Conservation (phyloP, 768 basidiomycete species). For the Phanerochaete carnosa region DNA sequence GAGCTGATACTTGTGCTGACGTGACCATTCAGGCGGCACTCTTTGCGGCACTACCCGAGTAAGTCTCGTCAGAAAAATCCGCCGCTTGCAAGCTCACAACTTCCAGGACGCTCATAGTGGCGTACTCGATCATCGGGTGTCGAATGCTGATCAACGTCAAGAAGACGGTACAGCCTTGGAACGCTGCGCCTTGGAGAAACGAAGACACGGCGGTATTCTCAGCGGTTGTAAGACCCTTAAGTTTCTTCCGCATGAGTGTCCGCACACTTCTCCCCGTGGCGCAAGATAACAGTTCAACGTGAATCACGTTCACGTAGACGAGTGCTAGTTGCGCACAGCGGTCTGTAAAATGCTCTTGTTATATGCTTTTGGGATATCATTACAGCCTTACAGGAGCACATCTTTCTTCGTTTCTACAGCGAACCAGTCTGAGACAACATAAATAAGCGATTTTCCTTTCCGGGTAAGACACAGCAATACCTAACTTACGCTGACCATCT, state of each 20-base stretch:
- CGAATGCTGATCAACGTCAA: slow-evolving; percentile 13
- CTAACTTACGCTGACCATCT: no score
- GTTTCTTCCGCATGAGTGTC: not conserved
- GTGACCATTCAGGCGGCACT: not conserved
- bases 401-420: no score
- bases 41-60: slow-evolving; percentile 5
- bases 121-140: slow-evolving; percentile 10
- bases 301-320: no score
- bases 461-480: no score
- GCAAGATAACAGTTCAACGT: no score
- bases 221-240: not conserved
- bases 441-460: no score
- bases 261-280: not conserved
- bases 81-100: not conserved
- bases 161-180: not conserved
- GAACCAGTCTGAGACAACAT: no score
- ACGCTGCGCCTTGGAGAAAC: slow-evolving; percentile 8
- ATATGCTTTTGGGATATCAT: no score
- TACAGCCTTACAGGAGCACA: no score
- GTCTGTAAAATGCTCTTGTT: no score
- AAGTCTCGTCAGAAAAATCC: not conserved
- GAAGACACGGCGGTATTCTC: slow-evolving; percentile 3
- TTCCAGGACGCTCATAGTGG: slow-evolving; percentile 1
- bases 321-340: no score
- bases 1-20: not conserved